These are phyloP conservation scores for Zymoseptoria pseudotritici DNA, from an alignment of 2,329 filamentous ascomycete genomes.

Conservation along the genomic window DNA sequence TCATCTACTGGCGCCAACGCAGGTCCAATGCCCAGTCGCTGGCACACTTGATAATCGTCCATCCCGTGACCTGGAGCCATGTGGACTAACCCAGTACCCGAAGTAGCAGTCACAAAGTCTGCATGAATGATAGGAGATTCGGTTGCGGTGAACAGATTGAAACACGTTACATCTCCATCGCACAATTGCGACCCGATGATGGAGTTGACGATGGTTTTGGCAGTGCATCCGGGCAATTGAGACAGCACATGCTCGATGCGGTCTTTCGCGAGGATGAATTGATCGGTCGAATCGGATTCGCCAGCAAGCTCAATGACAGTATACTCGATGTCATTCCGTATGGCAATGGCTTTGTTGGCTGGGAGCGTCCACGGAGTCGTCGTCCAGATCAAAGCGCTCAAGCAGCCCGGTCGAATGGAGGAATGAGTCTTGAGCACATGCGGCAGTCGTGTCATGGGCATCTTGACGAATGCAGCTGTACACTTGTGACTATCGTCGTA, in stretches of 20 bases:
- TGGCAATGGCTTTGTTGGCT: slow-evolving; percentile 81
- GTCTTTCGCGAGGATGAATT: slow-evolving; percentile 64
- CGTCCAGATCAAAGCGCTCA: slow-evolving; percentile 93
- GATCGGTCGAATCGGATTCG: slow-evolving; percentile 13
- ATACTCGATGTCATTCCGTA: slow-evolving; percentile 70
- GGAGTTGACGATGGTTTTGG: slow-evolving; percentile 44
- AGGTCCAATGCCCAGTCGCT: slow-evolving; percentile 55
- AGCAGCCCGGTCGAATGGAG: slow-evolving; percentile 38
- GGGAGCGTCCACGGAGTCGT: slow-evolving; percentile 97
- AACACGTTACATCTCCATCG: slow-evolving; percentile 30
- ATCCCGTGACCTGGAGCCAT: slow-evolving; percentile 91
- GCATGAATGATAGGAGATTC: slow-evolving; percentile 65
- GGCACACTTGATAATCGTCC: slow-evolving; percentile 86
- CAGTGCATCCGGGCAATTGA: slow-evolving; percentile 40
- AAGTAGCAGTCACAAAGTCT: slow-evolving; percentile 79
- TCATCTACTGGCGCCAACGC: slow-evolving; percentile 79
- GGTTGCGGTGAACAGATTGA: slow-evolving; percentile 35
- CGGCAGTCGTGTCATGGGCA: slow-evolving; percentile 54
- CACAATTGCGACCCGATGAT: slow-evolving; percentile 60
- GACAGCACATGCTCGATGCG: slow-evolving; percentile 54
- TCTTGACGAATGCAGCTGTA: slow-evolving; percentile 69
- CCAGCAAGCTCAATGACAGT: slow-evolving; percentile 26
- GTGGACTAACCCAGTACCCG: slow-evolving; percentile 94
- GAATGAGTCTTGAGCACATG: slow-evolving; percentile 32
- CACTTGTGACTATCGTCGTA: slow-evolving; percentile 70